These are phyloP conservation scores for Lepidium didymum DNA, from an alignment of 345 rosid species.

Conservation along the genomic window DNA sequence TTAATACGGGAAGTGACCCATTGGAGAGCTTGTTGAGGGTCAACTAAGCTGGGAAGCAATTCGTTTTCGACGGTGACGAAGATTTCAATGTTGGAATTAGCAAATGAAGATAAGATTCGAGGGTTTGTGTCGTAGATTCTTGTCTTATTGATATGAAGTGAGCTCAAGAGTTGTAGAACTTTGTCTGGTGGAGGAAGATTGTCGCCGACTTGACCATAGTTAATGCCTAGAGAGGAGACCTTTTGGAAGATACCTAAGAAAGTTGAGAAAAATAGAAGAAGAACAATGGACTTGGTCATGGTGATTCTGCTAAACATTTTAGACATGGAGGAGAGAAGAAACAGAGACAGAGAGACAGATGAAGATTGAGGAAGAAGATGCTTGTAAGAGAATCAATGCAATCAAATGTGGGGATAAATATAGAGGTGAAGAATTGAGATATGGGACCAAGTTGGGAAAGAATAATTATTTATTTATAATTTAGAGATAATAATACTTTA, in stretches of 20 bases:
- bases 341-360: neutral
- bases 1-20: constrained; percentile 65
- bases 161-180: constrained; percentile 58
- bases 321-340: constrained; percentile 22
- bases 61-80: constrained; percentile 75
- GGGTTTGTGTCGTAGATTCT: constrained; percentile 92
- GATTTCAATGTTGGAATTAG: constrained; percentile 62
- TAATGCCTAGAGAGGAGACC: constrained; percentile 68
- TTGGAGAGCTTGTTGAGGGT: constrained; percentile 74
- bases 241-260: constrained; percentile 46
- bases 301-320: constrained; percentile 22
- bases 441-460: constrained; percentile 12
- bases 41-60: constrained; percentile 47
- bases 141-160: constrained; percentile 56
- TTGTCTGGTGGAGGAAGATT: constrained; percentile 66
- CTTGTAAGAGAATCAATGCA: constrained; percentile 21
- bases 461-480: constrained; percentile 5
- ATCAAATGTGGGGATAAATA: constrained; percentile 15
- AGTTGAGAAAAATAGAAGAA: constrained; percentile 35
- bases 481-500: constrained; percentile 38
- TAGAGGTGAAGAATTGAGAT: constrained; percentile 10
- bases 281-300: constrained; percentile 22
- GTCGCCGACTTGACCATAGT: constrained; percentile 84
- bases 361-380: neutral
- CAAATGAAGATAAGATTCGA: constrained; percentile 61